Percentiles rank a stretch among this genome's conserved stretches.
These are phyloP conservation scores for Lepidium aucheri DNA, from an alignment of 345 rosid species.

Conservation along the genomic window DNA sequence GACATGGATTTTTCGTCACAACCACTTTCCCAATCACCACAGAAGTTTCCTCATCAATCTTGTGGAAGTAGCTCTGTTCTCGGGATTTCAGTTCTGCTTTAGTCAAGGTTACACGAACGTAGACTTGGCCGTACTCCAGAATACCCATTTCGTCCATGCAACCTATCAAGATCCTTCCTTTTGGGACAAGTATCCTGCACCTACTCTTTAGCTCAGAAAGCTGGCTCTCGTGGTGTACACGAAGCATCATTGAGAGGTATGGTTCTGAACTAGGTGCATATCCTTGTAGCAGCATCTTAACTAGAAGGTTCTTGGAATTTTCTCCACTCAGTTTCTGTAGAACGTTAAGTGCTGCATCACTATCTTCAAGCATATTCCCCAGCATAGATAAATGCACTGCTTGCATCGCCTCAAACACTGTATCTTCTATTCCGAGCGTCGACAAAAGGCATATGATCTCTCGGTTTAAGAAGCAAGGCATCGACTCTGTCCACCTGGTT, in stretches of 20 bases:
- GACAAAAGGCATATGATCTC: slow-evolving; percentile 81
- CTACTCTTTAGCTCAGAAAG: slow-evolving; percentile 61
- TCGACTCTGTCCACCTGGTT: slow-evolving; percentile 70
- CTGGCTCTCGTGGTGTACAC: slow-evolving; percentile 53
- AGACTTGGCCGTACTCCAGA: slow-evolving; percentile 82
- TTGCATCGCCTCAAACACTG: slow-evolving; percentile 57
- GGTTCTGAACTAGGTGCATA: slow-evolving; percentile 70
- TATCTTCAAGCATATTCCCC: slow-evolving; percentile 51
- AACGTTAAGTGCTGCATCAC: slow-evolving; percentile 59
- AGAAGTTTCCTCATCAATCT: slow-evolving; percentile 59
- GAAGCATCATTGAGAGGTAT: slow-evolving; percentile 87
- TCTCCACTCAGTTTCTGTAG: slow-evolving; percentile 52
- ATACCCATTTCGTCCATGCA: slow-evolving; percentile 79
- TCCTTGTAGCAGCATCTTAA: slow-evolving; percentile 67
- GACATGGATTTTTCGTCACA: slow-evolving; percentile 93
- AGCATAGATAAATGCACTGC: slow-evolving; percentile 49
- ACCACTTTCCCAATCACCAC: slow-evolving; percentile 61
- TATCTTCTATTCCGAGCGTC: slow-evolving; percentile 71
- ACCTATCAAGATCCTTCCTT: slow-evolving; percentile 76
- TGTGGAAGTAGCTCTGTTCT: slow-evolving; percentile 46
- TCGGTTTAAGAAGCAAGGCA: slow-evolving; percentile 87
- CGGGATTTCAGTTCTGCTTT: slow-evolving; percentile 49
- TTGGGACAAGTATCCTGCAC: slow-evolving; percentile 72
- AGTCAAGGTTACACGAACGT: slow-evolving; percentile 53
- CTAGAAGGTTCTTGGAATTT: slow-evolving; percentile 45